A percentile compares a stretch with the other conserved stretches of the same genome.
Evolutionary conservation across 2,329 filamentous ascomycete genomes (phyloP).

Genomic region (Teratosphaeria epicoccoides): DNA sequence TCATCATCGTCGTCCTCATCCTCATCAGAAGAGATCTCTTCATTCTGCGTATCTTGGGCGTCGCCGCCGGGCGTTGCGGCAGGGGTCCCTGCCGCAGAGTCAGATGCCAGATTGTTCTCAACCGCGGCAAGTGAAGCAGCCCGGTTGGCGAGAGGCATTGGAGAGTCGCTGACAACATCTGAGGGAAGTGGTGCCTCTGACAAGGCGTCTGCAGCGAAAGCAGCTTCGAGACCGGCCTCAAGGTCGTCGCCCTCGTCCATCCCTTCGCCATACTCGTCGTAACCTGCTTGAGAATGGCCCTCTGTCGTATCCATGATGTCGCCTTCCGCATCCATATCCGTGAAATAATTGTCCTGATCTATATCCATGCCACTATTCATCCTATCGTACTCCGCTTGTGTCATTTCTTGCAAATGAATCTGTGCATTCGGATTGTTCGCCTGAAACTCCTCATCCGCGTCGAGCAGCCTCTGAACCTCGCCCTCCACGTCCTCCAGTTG

Average conservation of each 20-base stretch:
- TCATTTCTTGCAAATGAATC: slow-evolving; percentile 44
- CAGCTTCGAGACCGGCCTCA: slow-evolving; percentile 24
- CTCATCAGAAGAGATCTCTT: slow-evolving; percentile 13
- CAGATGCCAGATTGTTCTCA: slow-evolving; percentile 9
- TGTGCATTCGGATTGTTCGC: slow-evolving; percentile 33
- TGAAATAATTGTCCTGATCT: slow-evolving; percentile 34
- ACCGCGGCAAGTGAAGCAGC: slow-evolving; percentile 17
- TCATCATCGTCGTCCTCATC: slow-evolving; percentile 29
- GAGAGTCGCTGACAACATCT: slow-evolving; percentile 18
- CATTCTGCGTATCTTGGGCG: slow-evolving; percentile 25
- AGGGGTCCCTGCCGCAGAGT: slow-evolving; percentile 7
- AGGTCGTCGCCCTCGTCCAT: slow-evolving; percentile 20
- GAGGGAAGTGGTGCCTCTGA: slow-evolving; percentile 11
- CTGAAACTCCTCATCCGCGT: slow-evolving; percentile 48
- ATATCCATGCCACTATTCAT: slow-evolving; percentile 3
- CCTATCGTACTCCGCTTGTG: slow-evolving; percentile 23
- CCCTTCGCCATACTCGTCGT: slow-evolving; percentile 32
- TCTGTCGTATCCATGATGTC: slow-evolving; percentile 21
- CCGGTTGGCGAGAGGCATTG: slow-evolving; percentile 17
- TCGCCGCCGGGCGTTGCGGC: slow-evolving; percentile 11
- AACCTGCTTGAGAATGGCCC: slow-evolving; percentile 23
- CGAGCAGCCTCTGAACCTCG: slow-evolving; percentile 63
- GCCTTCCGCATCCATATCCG: slow-evolving; percentile 21
- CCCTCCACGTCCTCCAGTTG: slow-evolving; percentile 78
- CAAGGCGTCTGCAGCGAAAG: slow-evolving; percentile 28